Base-by-base conservation (phyloP, 2,329 filamentous ascomycete genomes). In the Calonectria pseudoturangicola region DNA sequence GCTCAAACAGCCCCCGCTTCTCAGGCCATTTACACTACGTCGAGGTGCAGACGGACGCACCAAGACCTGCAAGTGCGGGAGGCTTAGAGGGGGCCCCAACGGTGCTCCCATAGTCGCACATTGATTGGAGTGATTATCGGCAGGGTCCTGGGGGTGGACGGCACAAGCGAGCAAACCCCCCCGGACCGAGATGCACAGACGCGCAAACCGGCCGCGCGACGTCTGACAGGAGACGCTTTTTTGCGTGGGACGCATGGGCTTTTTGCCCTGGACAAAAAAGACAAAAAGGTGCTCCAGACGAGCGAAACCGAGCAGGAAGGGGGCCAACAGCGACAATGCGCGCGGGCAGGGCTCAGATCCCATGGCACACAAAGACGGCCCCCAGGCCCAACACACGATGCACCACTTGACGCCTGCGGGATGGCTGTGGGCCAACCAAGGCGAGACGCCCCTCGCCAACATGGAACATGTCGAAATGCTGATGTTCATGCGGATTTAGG, bases 111-210 rank as follows among this genome's bases (percentile, higher is more conserved):
- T 16, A 65, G 71, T 68, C 56, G 43, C 71, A 64, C 64, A 54
- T 73, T 71, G 58, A 73, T 71, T 71, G 54, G 54, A 60, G 54
- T 36, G 68, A 54, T 45, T 33, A 65, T 28, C 47, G 18, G 16
- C 65, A 65, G 36, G 45, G 63, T 60, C 56, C 39, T 12, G 27
- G 28, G 30, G 21, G 39, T 30, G 21, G 21, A 21, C 21, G 21
- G 21, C n/a, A 27, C 33, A 60, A 63, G 45, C 63, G 63, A 66
- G 27, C 30, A 27, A 27, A 25, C 45, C 58, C 45, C 58, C 33
- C 58, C 18, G 41, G 18, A 12, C 43, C 47, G 36, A 54, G 63
- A 64, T 50, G 67, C 67, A 70, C 47, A 62, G 51, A 65, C 28
- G n/a, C 18, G 28, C 50, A 63, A 36, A 28, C 33, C 9, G 21